Conservation (phyloP, 2,329 filamentous ascomycete genomes). For the Geosmithia putterillii region DNA sequence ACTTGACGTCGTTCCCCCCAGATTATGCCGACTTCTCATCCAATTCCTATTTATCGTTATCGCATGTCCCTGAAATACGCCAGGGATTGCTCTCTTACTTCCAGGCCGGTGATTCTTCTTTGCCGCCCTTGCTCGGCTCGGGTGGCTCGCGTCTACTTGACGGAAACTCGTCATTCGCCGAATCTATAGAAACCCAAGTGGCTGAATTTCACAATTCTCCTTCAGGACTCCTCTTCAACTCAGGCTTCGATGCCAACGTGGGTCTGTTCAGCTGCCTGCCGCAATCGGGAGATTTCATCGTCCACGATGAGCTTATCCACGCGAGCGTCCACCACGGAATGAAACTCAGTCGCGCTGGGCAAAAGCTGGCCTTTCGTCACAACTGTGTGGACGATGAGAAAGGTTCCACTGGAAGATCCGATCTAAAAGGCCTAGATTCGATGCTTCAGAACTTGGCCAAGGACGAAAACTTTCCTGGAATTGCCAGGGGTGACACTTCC, state of each 20-base stretch:
- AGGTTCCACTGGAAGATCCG: background rate
- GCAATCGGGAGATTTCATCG: constrained; percentile 46
- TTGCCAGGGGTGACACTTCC: constrained; percentile 28
- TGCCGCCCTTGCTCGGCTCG: constrained; percentile 26
- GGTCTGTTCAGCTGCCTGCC: constrained; percentile 50
- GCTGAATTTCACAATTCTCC: constrained; percentile 33
- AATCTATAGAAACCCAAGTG: constrained; percentile 31
- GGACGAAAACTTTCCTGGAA: constrained; percentile 15
- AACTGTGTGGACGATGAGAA: constrained; percentile 27
- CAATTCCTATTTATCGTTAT: constrained; percentile 70
- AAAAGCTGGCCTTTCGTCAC: constrained; percentile 40
- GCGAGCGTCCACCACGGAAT: constrained; percentile 73
- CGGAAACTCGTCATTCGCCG: constrained; percentile 32
- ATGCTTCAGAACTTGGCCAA: constrained; percentile 16
- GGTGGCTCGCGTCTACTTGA: constrained; percentile 41
- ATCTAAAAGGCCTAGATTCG: constrained; percentile 10
- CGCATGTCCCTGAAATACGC: constrained; percentile 35
- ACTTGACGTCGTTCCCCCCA: constrained; percentile 45
- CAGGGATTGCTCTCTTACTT: constrained; percentile 44
- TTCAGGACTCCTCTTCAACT: constrained; percentile 38
- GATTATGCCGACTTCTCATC: constrained; percentile 67
- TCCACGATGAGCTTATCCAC: constrained; percentile 68
- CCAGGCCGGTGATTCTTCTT: background rate
- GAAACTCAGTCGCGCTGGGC: constrained; percentile 39
- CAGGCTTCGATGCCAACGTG: constrained; percentile 55